Evolutionary conservation across 441 rosid species (phyloP).

Genomic region (Capsella rubella): DNA sequence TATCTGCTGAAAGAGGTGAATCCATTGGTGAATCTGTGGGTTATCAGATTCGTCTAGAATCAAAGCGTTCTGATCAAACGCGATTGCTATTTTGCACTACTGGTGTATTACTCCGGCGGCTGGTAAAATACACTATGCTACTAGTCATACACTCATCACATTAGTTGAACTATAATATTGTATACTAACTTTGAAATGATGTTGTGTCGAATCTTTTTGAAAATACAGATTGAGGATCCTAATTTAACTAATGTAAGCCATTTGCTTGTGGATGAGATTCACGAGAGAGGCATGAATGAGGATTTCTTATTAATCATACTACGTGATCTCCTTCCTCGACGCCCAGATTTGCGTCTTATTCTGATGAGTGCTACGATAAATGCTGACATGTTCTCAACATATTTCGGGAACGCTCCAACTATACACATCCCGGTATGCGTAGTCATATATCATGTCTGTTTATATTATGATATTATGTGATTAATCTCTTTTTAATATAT

Average conservation of each 20-base stretch:
- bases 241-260: constrained; percentile 81
- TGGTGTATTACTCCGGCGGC: constrained; percentile 82
- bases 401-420: constrained; percentile 79
- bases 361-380: constrained; percentile 97
- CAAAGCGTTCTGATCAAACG: constrained; percentile 79
- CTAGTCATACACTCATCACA: constrained; percentile 28
- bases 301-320: constrained; percentile 90
- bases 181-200: neutral
- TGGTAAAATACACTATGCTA: constrained; percentile 58
- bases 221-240: constrained; percentile 85
- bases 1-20: constrained; percentile 95
- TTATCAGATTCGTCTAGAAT: constrained; percentile 93
- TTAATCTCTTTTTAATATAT: constrained; percentile 14
- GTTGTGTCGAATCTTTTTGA: constrained; percentile 19
- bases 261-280: constrained; percentile 96
- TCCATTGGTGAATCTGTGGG: constrained; percentile 87
- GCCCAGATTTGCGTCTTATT: constrained; percentile 83
- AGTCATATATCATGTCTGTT: constrained; percentile 23
- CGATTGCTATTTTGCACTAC: constrained; percentile 93
- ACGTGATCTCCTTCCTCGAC: constrained; percentile 88
- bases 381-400: constrained; percentile 89
- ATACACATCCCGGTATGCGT: constrained; percentile 77
- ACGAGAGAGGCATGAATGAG: constrained; percentile 97
- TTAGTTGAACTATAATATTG: neutral
- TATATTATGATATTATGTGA: constrained; percentile 14